Evolutionary conservation across 306 rosid genomes (phyloP), one percentile per base, ranked within the genome.

Genomic region (Mimosa pudica): DNA sequence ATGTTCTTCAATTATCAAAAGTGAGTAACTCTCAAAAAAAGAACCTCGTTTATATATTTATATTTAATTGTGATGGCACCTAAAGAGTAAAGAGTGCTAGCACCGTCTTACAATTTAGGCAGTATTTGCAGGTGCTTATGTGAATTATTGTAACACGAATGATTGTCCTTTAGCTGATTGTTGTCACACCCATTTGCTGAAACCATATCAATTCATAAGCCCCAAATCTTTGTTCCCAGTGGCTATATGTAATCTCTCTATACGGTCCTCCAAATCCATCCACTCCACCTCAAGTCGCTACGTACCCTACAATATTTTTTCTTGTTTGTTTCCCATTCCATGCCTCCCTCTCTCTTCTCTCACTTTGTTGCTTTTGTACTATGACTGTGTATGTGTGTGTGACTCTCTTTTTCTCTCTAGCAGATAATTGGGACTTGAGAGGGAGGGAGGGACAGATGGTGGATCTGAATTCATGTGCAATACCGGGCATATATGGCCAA

Each of bases 71-170:
- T 16, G 58, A 11, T 8, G 14, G 11, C 33, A 11, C 35, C 20
- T 52, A 60, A 63, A 38, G 42, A 38, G 42, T 38, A 38, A 38
- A 38, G 42, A 63, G 38, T 24, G 30, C 30, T 24, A 63, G 44
- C 44, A 41, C 41, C 24, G 20, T 63, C 18, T 64, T 33, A 13
- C 10, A 33, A n/a, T 36, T 1, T 38, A 6, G 4, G 11, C 70
- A 52, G 16, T 52, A 38, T 5, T 52, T 5, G 71, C 18, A 11
- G 48, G 63, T 33, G 46, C 47, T 45, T 42, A 38, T 49, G 64
- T 47, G 38, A 44, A 49, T 68, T 74, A 73, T 82, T 51, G 14
- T 36, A 35, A 82, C 70, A 66, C 42, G 72, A 78, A 78, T 78
- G 61, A 67, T 47, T 82, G 82, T 73, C 77, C 60, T 78, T 57